Evolutionary conservation across 352 stramenopile genomes (phyloP).

Genomic region (Globisporangium heterothallicum): DNA sequence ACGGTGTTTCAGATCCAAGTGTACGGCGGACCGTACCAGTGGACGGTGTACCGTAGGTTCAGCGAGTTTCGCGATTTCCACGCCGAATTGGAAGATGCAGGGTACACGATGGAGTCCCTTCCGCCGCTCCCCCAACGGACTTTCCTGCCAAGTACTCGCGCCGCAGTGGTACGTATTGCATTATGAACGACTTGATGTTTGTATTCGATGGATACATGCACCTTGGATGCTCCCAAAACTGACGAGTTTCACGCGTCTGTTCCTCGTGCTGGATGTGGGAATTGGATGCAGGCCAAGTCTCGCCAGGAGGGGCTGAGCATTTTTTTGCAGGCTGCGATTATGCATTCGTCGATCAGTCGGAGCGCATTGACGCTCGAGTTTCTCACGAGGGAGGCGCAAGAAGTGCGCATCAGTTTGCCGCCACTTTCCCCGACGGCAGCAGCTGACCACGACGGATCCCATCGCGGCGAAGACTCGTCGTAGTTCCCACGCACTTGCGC

Average conservation of each 20-base stretch:
- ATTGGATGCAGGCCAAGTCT: constrained; percentile 48
- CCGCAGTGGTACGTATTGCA: constrained; percentile 31
- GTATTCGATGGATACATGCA: too few relatives aligned
- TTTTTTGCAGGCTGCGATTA: constrained; percentile 75
- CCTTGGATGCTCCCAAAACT: too few relatives aligned
- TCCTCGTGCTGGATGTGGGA: too few relatives aligned
- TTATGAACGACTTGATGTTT: neutral
- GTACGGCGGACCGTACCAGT: constrained; percentile 81
- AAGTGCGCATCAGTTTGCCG: constrained; percentile 78
- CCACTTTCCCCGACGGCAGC: constrained; percentile 49
- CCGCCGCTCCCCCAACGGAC: constrained; percentile 62
- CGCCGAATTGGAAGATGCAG: constrained; percentile 35
- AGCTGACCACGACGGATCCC: constrained; percentile 17
- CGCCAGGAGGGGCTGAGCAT: constrained; percentile 75
- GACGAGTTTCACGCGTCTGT: too few relatives aligned
- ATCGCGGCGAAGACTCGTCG: constrained; percentile 37
- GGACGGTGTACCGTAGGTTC: constrained; percentile 81
- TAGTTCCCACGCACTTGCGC: constrained; percentile 9
- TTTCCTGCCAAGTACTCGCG: constrained; percentile 69
- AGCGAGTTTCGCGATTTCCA: constrained; percentile 74
- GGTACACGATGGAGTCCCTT: constrained; percentile 45
- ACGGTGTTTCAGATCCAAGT: constrained; percentile 82
- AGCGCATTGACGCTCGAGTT: constrained; percentile 72
- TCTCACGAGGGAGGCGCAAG: constrained; percentile 60
- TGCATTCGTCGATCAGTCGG: constrained; percentile 76